Conservation (phyloP, 2,329 filamentous ascomycete genomes). For the Curvularia sp. region DNA sequence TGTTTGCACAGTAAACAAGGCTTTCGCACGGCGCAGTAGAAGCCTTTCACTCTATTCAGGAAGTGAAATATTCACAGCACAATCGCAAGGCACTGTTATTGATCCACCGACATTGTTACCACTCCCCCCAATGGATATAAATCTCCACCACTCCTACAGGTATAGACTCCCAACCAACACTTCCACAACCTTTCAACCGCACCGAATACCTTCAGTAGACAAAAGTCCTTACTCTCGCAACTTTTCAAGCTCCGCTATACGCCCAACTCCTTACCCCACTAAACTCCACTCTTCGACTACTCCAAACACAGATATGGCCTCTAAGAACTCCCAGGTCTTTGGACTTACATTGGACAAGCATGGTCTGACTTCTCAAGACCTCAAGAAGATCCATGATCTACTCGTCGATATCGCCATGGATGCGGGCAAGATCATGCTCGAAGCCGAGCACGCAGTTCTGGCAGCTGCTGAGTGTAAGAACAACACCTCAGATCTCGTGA, state of each 20-base stretch:
- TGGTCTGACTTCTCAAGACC: constrained; percentile 17
- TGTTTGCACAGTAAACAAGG: not conserved
- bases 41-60: not conserved
- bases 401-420: constrained; percentile 37
- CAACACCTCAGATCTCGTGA: constrained; percentile 60
- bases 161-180: not conserved
- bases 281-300: no score
- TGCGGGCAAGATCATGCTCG: constrained; percentile 45
- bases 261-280: not conserved
- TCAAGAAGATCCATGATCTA: constrained; percentile 26
- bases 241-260: not conserved
- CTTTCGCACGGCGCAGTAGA: not conserved
- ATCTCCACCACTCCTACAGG: not conserved
- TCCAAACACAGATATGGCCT: no score
- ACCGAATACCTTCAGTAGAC: not conserved
- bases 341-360: constrained; percentile 28
- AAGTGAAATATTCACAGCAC: not conserved
- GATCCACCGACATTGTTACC: not conserved
- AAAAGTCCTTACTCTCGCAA: not conserved
- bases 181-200: not conserved
- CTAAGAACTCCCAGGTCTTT: no score
- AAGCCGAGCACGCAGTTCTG: constrained; percentile 39
- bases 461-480: constrained; percentile 37
- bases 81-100: not conserved
- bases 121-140: not conserved